Base-by-base conservation (phyloP, 2,329 filamentous ascomycete genomes). In the Rachicladosporium sp. region DNA sequence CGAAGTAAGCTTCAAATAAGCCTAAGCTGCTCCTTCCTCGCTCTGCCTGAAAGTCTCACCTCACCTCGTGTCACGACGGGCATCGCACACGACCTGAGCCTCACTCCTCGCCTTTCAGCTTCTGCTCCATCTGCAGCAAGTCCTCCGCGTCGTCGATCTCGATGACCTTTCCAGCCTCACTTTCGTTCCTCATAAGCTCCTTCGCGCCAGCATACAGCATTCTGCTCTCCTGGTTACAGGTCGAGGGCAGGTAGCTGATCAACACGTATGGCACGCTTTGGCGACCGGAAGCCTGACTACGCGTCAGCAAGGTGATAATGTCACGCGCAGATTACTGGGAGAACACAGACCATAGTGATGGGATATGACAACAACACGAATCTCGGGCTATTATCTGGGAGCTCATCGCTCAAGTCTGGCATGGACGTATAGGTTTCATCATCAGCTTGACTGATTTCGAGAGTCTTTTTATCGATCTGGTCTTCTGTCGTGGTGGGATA, bases 151-250 rank as follows among this genome's bases (percentile, higher is more conserved):
- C 78, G 50, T 83, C 77, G 36, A 96, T 77, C 61, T 96, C 89
- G 46, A 98, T 75, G 19, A 96, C 80, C 50, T 76, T 77, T 39
- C 82, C 80, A n/a, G 87, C 88, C 66, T 95, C 87, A 43, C 84
- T 84, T 40, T 85, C 93, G 57, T 85, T 93, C 48, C 88, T 78
- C 81, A 96, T 87, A 60, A 96, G 65, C 66, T 98, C 91, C 64
- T 95, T 94, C 33, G 91, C 91, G 31, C 88, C 83, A 23, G 91
- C 91, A 60, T 96, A 98, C 58, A 91, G 68, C 91, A 96, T 96
- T 50, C 85, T 78, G 56, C 82, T 69, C 56, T 88, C 83, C 50
- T 73, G 76, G 60, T 93, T 95, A 66, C 85, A 91, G 36, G 89
- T 95, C 37, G 80, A 82, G 6, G 91, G 91, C 13, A 96, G 77